These are phyloP conservation scores for Monosporascus sp. DNA, from an alignment of 2,329 filamentous ascomycete species.

Conservation along the genomic window DNA sequence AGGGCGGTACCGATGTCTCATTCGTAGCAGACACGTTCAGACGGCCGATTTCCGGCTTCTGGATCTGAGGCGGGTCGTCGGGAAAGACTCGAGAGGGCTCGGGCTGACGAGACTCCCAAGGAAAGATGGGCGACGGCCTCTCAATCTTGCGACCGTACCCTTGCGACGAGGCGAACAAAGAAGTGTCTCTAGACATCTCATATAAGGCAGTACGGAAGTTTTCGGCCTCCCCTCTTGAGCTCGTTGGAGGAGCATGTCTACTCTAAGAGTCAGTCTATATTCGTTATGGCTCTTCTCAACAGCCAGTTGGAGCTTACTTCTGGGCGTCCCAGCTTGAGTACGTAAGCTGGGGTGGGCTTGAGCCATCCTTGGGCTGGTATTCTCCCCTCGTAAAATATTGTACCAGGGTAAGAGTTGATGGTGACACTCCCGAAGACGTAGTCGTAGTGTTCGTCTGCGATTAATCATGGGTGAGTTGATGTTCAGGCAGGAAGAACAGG, in stretches of 20 bases:
- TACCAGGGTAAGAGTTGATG: slow-evolving; percentile 37
- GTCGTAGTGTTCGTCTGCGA: slow-evolving; percentile 6
- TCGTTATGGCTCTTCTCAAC: background rate
- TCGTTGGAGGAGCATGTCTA: slow-evolving; percentile 56
- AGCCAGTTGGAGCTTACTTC: slow-evolving; percentile 32
- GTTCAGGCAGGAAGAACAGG: slow-evolving; percentile 1
- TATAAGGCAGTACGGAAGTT: slow-evolving; percentile 79
- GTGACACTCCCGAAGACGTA: slow-evolving; percentile 3
- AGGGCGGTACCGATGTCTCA: slow-evolving; percentile 11
- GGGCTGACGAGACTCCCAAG: slow-evolving; percentile 73
- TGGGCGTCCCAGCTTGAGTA: slow-evolving; percentile 48
- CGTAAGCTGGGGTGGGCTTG: slow-evolving; percentile 26
- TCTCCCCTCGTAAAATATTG: slow-evolving; percentile 53
- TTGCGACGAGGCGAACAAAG: slow-evolving; percentile 61
- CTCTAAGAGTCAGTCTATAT: slow-evolving; percentile 10
- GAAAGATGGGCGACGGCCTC: slow-evolving; percentile 70
- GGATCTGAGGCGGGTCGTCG: slow-evolving; percentile 40
- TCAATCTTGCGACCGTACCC: slow-evolving; percentile 29
- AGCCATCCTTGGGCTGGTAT: slow-evolving; percentile 32
- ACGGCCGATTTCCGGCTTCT: slow-evolving; percentile 3
- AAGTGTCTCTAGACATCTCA: slow-evolving; percentile 71
- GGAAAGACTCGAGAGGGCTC: slow-evolving; percentile 61
- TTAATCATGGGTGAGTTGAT: slow-evolving; percentile 16
- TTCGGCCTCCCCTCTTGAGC: slow-evolving; percentile 77
- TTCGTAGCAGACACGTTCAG: slow-evolving; percentile 11